Evolutionary conservation across 495 filamentous ascomycete species (phyloP).

Genomic region (Podospora conica): DNA sequence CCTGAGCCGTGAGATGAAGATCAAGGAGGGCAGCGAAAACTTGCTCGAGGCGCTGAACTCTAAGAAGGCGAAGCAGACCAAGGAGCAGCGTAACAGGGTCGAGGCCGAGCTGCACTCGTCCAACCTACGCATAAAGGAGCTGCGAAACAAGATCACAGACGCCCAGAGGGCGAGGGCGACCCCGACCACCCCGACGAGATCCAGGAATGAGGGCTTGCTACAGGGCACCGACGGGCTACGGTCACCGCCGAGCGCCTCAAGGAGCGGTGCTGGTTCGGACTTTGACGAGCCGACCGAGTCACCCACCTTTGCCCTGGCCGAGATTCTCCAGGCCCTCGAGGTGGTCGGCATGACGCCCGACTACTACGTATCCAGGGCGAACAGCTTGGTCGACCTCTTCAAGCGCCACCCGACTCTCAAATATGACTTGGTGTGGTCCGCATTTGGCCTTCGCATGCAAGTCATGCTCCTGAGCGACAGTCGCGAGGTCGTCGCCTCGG

Average conservation of each 20-base stretch:
- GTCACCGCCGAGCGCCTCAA: conserved; percentile 56
- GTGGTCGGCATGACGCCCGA: conserved; percentile 80
- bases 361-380: conserved; percentile 89
- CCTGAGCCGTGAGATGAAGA: conserved; percentile 91
- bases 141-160: conserved; percentile 73
- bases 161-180: conserved; percentile 53
- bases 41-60: conserved; percentile 85
- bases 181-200: conserved; percentile 63
- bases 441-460: conserved; percentile 88
- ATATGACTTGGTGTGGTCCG: conserved; percentile 90
- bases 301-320: conserved; percentile 81
- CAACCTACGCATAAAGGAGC: conserved; percentile 80
- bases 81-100: conserved; percentile 78
- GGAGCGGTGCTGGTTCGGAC: conserved; percentile 49
- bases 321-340: conserved; percentile 82
- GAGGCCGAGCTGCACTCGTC: conserved; percentile 87
- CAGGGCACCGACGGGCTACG: conserved; percentile 60
- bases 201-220: conserved; percentile 51
- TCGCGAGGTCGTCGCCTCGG: conserved; percentile 90
- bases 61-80: conserved; percentile 95
- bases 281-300: conserved; percentile 72
- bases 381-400: conserved; percentile 86
- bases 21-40: conserved; percentile 95
- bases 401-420: conserved; percentile 89
- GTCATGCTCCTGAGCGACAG: conserved; percentile 91